phyloP scores from a whole-genome alignment of 176 grass and related monocot genomes.

The Neostapfia colusana region DNA sequence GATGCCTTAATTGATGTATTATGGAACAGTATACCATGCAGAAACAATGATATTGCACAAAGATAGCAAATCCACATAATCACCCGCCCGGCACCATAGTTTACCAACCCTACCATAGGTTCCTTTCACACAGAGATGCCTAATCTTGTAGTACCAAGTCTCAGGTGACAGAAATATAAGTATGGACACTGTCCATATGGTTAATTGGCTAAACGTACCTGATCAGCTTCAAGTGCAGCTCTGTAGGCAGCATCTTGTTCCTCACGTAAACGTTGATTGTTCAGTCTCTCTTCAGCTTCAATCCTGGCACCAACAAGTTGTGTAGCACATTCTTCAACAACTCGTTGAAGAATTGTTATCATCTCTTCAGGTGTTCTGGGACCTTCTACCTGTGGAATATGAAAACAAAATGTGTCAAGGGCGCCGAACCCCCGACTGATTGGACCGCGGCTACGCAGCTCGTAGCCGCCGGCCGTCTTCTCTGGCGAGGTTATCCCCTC shows the following conservation, averaged over 20 bases:
- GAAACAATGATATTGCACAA: neutral
- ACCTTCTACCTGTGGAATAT: slow-evolving; percentile 72
- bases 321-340: slow-evolving; percentile 78
- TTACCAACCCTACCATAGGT: neutral
- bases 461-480: no score
- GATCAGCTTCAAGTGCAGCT: slow-evolving; percentile 97
- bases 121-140: neutral
- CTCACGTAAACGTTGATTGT: slow-evolving; percentile 86
- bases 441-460: no score
- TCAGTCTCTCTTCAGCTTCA: slow-evolving; percentile 85
- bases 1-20: neutral
- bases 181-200: slow-evolving; percentile 8
- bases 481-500: no score
- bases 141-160: neutral
- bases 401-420: slow-evolving; percentile 29
- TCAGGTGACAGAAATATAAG: slow-evolving; percentile 22
- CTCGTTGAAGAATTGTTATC: slow-evolving; percentile 89
- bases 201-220: slow-evolving; percentile 51
- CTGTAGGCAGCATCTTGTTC: slow-evolving; percentile 98
- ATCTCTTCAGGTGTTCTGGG: slow-evolving; percentile 90
- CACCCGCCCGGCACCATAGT: neutral
- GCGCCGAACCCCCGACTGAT: no score
- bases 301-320: slow-evolving; percentile 63
- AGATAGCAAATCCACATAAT: neutral
- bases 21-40: neutral